Evolutionary conservation across 2,329 filamentous ascomycete species (phyloP), one percentile per base, ranked within the genome.

Genomic region (Microsporum audouinii): DNA sequence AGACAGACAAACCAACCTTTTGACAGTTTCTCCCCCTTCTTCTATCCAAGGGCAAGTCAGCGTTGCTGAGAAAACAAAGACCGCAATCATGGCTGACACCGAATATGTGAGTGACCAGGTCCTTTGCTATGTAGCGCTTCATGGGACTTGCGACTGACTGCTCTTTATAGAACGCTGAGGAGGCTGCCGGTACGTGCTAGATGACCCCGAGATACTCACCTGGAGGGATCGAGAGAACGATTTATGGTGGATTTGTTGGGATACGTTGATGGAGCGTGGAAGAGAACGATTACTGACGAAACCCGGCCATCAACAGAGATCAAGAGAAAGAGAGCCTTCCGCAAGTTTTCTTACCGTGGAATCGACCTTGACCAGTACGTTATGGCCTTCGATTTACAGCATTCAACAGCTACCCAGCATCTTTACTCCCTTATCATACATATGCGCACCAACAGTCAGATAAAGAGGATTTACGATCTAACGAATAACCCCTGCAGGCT

Each of bases 261-360:
- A 36, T 23, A 55, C 7, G 6, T 23, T n/a, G 45, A 34, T 55
- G 51, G 51, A 36, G 38, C 12, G 45, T 33, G 27, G n/a, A 59
- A 27, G 57, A 43, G 8, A 2, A 39, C 39, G 39, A 31, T 27
- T 51, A 51, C 57, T 59, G 43, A 59, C 41, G 43, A 49, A 36
- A 36, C 29, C 1, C 1, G 14, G 23, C 33, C 39, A 36, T 36
- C 34, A 58, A 76, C 76, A 86, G 94, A 96, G 89, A 83, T 99
- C 81, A 99, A 97, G 91, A 95, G 89, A 86, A 95, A 88, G 84
- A 95, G 94, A 92, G 83, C 91, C 73, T 96, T 97, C 89, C 89
- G 91, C 84, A 99, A 97, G 88, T 99, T 97, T 79, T 94, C 91
- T 72, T 99, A 96, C 89, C 89, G 94, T 78, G 94, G 94, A 77